These are phyloP conservation scores for Castanopsis chinensis DNA, from an alignment of 306 rosid genomes.

Conservation along the genomic window DNA sequence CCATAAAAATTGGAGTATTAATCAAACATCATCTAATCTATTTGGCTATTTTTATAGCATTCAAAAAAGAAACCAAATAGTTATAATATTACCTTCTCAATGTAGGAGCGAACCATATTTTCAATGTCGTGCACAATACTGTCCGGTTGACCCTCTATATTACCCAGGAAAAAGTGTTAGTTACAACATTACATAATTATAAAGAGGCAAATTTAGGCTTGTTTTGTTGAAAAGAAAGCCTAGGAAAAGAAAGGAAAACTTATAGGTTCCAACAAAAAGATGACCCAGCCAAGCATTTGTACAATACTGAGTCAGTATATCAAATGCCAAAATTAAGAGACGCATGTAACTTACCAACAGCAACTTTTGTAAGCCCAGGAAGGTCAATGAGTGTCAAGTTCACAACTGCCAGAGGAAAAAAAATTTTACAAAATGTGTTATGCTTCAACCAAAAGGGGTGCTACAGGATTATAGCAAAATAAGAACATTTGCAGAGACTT, in stretches of 20 bases:
- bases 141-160: constrained; percentile 95
- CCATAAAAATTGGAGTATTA: neutral
- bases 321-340: constrained; percentile 11
- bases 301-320: neutral
- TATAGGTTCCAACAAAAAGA: constrained; percentile 1
- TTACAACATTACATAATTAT: neutral
- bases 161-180: constrained; percentile 26
- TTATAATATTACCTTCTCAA: constrained; percentile 70
- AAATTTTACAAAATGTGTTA: constrained; percentile 12
- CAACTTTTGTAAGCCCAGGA: constrained; percentile 96
- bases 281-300: constrained; percentile 4
- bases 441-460: neutral
- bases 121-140: constrained; percentile 88
- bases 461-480: too few species aligned
- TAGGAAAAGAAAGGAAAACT: neutral
- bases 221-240: neutral
- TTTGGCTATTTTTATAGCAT: neutral
- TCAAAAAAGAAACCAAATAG: neutral
- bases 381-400: constrained; percentile 94
- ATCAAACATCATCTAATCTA: neutral
- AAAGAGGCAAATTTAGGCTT: neutral
- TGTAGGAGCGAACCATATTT: constrained; percentile 89
- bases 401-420: constrained; percentile 64
- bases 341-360: constrained; percentile 66
- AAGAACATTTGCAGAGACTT: too few species aligned